These are phyloP conservation scores for Aureobasidium uvarum DNA, from an alignment of 2,329 filamentous ascomycete genomes.

Conservation along the genomic window DNA sequence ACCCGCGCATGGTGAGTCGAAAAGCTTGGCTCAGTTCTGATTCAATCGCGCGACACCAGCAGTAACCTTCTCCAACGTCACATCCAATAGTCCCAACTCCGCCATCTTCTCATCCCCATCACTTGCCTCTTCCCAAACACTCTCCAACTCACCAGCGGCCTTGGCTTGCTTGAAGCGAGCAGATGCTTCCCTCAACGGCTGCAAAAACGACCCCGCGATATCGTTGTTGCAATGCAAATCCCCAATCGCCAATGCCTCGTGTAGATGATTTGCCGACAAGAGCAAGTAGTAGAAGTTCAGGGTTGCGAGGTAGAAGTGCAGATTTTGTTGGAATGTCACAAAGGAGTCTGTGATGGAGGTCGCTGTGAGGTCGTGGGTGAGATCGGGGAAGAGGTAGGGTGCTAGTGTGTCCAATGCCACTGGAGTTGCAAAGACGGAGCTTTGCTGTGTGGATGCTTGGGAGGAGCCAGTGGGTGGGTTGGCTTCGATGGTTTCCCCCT, in stretches of 20 bases:
- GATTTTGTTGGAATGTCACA: slow-evolving; percentile 52
- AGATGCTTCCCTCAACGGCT: slow-evolving; percentile 43
- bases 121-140: slow-evolving; percentile 41
- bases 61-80: slow-evolving; percentile 38
- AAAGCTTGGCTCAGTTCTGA: background rate
- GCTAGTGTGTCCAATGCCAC: slow-evolving; percentile 50
- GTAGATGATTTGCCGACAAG: slow-evolving; percentile 50
- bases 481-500: slow-evolving; percentile 57
- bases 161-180: slow-evolving; percentile 41
- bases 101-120: slow-evolving; percentile 39
- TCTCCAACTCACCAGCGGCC: slow-evolving; percentile 39
- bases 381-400: slow-evolving; percentile 53
- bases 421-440: slow-evolving; percentile 50
- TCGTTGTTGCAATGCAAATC: slow-evolving; percentile 44
- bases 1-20: no score
- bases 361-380: slow-evolving; percentile 45
- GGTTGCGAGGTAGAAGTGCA: slow-evolving; percentile 55
- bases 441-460: no score
- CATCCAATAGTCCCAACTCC: slow-evolving; percentile 37
- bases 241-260: slow-evolving; percentile 48
- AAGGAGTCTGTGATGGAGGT: slow-evolving; percentile 42
- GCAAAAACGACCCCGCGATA: slow-evolving; percentile 45
- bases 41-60: slow-evolving; percentile 35
- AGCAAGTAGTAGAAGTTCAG: slow-evolving; percentile 61
- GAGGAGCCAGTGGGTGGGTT: slow-evolving; percentile 34